Base-by-base conservation (phyloP, 441 rosid species). In the Adansonia madagascariensis region DNA sequence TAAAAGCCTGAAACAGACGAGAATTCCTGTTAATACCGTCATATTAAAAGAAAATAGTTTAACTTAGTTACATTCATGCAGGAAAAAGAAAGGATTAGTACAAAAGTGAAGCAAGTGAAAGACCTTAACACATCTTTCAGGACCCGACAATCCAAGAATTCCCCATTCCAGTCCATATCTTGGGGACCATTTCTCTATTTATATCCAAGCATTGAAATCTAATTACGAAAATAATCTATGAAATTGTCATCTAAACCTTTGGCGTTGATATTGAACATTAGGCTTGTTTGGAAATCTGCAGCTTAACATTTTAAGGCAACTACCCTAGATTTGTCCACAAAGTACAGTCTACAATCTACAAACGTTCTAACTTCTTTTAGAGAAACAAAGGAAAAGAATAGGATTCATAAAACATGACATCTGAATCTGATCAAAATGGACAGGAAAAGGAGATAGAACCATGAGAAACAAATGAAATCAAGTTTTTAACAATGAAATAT, bases 1-100 rank as follows among this genome's bases (percentile, higher is more conserved):
- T 71, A 95, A 85, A 84, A 95, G 61, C 61, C 61, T 56, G 61
- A 56, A 56, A 56, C 4, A 60, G 56, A 79, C 69, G 11, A 80
- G 11, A 61, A 17, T 68, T 62, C 66, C 6, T 64, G 72, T 79
- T 59, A 73, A 67, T 61, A 79, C 50, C 72, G 47, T 53, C 53
- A 39, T n/a, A 8, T 35, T 15, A 27, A 49, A 12, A 17, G n/a
- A 63, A 47, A 35, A 6, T 14, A 4, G 9, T 47, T 6, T 65
- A 20, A 75, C 47, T 67, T 59, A 55, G 24, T 41, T 52, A 75
- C 63, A 47, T 64, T 52, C 18, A 76, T 3, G 57, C 4, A 55
- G 78, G 5, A 27, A 75, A 44, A 44, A 12, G 53, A 24, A 69
- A 35, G 20, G 63, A 52, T 24, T 6, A 65, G 60, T n/a, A 14